Evolutionary conservation across 352 stramenopile genomes (phyloP), one percentile per base, ranked within the genome.

Genomic region (Pythium rishiriense): DNA sequence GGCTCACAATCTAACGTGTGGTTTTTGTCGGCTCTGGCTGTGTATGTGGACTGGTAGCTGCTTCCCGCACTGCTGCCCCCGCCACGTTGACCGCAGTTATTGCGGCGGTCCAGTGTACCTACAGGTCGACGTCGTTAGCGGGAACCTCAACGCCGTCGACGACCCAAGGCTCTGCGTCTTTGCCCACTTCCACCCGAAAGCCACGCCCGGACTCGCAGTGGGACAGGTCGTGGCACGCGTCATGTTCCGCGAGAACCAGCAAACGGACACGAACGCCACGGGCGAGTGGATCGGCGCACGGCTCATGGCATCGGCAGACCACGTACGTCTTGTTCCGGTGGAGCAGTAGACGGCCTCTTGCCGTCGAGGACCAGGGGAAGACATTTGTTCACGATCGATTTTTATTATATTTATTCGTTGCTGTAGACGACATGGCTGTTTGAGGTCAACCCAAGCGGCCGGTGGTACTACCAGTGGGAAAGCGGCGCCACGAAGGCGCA

Each of bases 391-490:
- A 31, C 4, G 26, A n/a, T n/a, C n/a, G n/a, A n/a, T 51, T 28
- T 26, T 4, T 10, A 29, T 29, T 51, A 2, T 26, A 4, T 51
- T 25, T 6, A 29, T 31, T 24, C 11, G 22, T 11, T 24, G 22
- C n/a, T 7, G 28, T 58, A 58, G 51, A 47, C 57, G 4, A 53
- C 58, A 48, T 52, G 43, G 28, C 21, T 39, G 25, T 87, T 86
- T 57, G 65, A 81, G 64, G 70, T 90, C 56, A 90, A 86, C 45
- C 43, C 69, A 0, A 68, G 66, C 17, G 77, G 72, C 12, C 67
- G 78, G 14, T 90, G 81, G 81, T 90, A 84, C 53, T 90, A 90
- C 66, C 67, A 81, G 21, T 90, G 81, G 79, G 79, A 87, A 39
- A 87, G 77, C 51, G 81, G 70, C 3, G 78, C 70, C 46, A 83